Base-by-base conservation (phyloP, 768 basidiomycete species). In the Fomitopsis pulvina region DNA sequence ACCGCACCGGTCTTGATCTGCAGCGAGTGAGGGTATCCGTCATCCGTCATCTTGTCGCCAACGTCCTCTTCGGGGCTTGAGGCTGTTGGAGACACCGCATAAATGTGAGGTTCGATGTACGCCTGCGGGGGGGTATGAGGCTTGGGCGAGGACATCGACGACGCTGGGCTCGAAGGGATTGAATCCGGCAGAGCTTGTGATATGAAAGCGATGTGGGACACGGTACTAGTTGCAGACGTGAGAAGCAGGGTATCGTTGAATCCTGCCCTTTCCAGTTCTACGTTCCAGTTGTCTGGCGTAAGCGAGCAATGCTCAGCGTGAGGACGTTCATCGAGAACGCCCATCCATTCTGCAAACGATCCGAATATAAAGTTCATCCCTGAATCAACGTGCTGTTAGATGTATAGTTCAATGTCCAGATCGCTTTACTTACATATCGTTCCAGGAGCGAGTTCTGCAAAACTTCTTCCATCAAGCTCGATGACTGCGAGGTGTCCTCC, bases 291-390 rank as follows among this genome's bases (percentile, higher is more conserved):
- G 21, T 21, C 12, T 4, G 47, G 48, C 4, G 51, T 47, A 6
- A 52, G 39, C 3, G 46, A 24, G 22, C 51, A 52, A n/a, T 48
- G 45, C 32, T 10, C 22, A 21, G 45, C 12, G 20, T 26, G 26
- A 16, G 38, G 8, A 22, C 55, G 48, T 4, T 42, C 24, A 25
- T 58, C 56, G 16, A 41, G 18, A 18, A 53, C 49, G 25, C 52
- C 41, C 18, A 57, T 49, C 57, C 57, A 57, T 27, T 58, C 57
- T 21, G 42, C 26, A 40, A 58, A 58, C 25, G 44, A 45, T 8
- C 57, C 57, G 21, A 52, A 52, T 22, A 52, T 29, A 21, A 47
- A 47, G 24, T 52, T 38, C 47, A 48, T 48, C 47, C 47, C 47
- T 48, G 45, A 14, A 48, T 12, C 20, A 27, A 43, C 50, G 7